Percentiles rank a stretch among this genome's conserved stretches.
Conservation (phyloP, 1,284 basidiomycete species). For the Kwoniella shivajii region DNA sequence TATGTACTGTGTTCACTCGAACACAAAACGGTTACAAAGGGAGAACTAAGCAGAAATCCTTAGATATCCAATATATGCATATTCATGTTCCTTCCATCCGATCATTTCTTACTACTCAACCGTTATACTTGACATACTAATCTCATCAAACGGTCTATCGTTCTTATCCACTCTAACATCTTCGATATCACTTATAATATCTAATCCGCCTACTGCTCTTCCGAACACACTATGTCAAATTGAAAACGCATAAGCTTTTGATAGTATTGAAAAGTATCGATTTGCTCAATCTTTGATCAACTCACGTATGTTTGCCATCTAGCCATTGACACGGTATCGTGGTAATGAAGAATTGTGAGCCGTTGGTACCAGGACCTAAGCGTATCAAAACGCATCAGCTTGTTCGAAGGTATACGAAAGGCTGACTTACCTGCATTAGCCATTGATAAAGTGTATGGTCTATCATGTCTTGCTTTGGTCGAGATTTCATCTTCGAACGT, state of each 20-base stretch:
- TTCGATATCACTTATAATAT: slow-evolving; percentile 63
- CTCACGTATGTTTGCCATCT: slow-evolving; percentile 61
- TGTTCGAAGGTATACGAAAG: neutral
- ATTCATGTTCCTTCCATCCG: too few species aligned
- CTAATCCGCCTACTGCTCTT: slow-evolving; percentile 58
- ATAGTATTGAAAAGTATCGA: too few species aligned
- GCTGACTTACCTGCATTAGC: slow-evolving; percentile 67
- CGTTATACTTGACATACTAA: slow-evolving; percentile 64
- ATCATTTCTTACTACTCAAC: slow-evolving; percentile 21
- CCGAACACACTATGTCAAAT: slow-evolving; percentile 58
- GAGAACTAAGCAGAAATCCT: too few species aligned
- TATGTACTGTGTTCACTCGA: too few species aligned
- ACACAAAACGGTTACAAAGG: too few species aligned
- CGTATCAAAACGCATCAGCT: neutral
- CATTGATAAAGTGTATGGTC: slow-evolving; percentile 98
- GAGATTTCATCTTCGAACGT: slow-evolving; percentile 97
- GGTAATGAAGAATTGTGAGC: slow-evolving; percentile 93
- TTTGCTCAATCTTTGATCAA: slow-evolving; percentile 7
- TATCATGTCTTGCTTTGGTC: slow-evolving; percentile 84
- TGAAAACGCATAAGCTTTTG: neutral
- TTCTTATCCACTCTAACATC: slow-evolving; percentile 68
- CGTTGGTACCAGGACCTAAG: slow-evolving; percentile 89
- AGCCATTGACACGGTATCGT: slow-evolving; percentile 94
- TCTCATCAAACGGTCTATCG: slow-evolving; percentile 86
- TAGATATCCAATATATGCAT: too few species aligned